Evolutionary conservation across 768 basidiomycete genomes (phyloP).

Genomic region (Ephemerocybe angulata): DNA sequence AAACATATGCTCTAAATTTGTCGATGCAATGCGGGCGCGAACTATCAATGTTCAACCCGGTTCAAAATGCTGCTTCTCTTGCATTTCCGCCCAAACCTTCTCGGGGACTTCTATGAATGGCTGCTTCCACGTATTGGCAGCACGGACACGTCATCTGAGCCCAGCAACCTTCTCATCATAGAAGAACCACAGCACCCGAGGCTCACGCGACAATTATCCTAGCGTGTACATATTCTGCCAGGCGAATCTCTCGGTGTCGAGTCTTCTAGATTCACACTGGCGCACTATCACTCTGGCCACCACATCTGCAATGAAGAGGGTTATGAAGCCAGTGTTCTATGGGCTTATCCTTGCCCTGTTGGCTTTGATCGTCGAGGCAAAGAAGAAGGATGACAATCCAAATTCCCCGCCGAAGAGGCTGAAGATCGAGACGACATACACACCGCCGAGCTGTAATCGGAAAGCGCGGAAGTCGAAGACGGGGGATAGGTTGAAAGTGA

Average conservation of each 20-base stretch:
- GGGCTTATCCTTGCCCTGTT: not conserved
- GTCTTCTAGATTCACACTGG: not conserved
- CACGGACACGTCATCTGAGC: too few relatives aligned
- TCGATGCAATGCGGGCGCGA: too few relatives aligned
- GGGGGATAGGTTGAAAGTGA: constrained; percentile 4
- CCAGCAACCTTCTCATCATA: too few relatives aligned
- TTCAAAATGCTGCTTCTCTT: too few relatives aligned
- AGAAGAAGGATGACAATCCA: not conserved
- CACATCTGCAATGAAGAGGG: not conserved
- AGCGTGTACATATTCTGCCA: not conserved
- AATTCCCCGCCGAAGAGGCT: not conserved
- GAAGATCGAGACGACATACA: constrained; percentile 1
- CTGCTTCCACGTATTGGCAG: too few relatives aligned
- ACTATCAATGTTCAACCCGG: too few relatives aligned
- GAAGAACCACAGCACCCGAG: too few relatives aligned
- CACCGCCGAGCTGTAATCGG: not conserved
- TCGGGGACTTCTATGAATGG: too few relatives aligned
- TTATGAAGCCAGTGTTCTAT: not conserved
- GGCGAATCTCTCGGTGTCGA: not conserved
- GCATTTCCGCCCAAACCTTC: too few relatives aligned
- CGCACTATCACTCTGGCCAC: not conserved
- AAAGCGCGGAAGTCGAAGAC: not conserved
- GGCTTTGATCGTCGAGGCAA: not conserved
- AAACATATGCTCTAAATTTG: too few relatives aligned
- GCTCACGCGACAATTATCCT: constrained; percentile 5